These are phyloP conservation scores for Neurospora crassa DNA, from an alignment of 2,329 filamentous ascomycete species.

Conservation along the genomic window DNA sequence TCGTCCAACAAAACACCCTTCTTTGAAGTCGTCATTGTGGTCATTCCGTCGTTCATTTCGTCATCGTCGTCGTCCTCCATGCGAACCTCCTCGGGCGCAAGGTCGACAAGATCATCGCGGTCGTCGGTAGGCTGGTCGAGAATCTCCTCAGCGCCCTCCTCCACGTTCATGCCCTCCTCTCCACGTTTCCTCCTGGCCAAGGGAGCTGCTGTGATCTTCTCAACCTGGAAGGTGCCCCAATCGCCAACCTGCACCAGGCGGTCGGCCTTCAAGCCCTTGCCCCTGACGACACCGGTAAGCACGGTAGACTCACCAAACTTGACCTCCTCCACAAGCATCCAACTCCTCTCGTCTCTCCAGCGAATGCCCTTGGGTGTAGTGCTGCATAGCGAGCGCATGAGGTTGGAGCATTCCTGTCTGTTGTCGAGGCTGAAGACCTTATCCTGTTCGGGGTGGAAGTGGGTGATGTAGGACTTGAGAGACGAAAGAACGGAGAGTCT, in stretches of 20 bases:
- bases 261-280: constrained; percentile 80
- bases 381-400: constrained; percentile 84
- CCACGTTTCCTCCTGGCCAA: constrained; percentile 47
- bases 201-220: constrained; percentile 74
- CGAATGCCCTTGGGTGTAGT: constrained; percentile 87
- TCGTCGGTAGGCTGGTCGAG: constrained; percentile 68
- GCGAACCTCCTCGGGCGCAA: constrained; percentile 76
- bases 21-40: constrained; percentile 41
- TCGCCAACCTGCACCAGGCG: constrained; percentile 84
- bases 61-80: constrained; percentile 69
- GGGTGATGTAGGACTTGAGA: constrained; percentile 83
- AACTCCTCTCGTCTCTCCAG: constrained; percentile 92
- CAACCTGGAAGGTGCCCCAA: constrained; percentile 89
- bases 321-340: constrained; percentile 84
- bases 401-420: constrained; percentile 81
- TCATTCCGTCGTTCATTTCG: constrained; percentile 27
- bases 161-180: constrained; percentile 58
- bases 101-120: constrained; percentile 69
- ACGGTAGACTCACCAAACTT: constrained; percentile 64
- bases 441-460: constrained; percentile 88
- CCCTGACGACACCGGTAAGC: constrained; percentile 77
- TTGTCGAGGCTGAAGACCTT: constrained; percentile 85
- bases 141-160: constrained; percentile 46
- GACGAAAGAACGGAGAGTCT: constrained; percentile 67
- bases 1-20: constrained; percentile 93